Percentiles rank a stretch among this genome's conserved stretches.
Evolutionary conservation across 495 filamentous ascomycete species (phyloP).

Genomic region (Hyaloscypha finlandica): DNA sequence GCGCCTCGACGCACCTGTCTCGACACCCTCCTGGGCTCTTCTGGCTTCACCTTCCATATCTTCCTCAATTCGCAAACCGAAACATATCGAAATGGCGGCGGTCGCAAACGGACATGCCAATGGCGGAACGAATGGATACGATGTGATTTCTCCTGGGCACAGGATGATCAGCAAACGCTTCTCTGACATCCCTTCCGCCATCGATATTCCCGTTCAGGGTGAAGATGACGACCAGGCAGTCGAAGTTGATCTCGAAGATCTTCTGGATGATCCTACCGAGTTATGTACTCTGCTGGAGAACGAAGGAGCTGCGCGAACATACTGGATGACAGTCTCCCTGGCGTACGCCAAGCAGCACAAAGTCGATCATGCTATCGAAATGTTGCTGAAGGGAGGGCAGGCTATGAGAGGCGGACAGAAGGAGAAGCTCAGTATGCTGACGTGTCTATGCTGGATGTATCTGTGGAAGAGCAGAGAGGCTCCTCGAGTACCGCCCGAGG

Average conservation of each 20-base stretch:
- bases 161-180: constrained; percentile 59
- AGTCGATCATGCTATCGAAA: constrained; percentile 91
- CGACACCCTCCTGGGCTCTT: not conserved
- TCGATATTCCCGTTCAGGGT: constrained; percentile 87
- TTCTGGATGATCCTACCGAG: constrained; percentile 94
- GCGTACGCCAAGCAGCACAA: constrained; percentile 97
- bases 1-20: not conserved
- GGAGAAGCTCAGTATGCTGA: constrained; percentile 83
- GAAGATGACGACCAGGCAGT: constrained; percentile 79
- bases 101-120: constrained; percentile 56
- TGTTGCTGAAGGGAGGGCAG: constrained; percentile 78
- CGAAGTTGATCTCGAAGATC: constrained; percentile 86
- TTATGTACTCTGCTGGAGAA: constrained; percentile 92
- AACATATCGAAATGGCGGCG: constrained; percentile 49
- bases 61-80: not conserved
- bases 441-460: constrained; percentile 88
- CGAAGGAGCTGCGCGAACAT: constrained; percentile 80
- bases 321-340: constrained; percentile 94
- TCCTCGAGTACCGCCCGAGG: constrained; percentile 71
- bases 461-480: constrained; percentile 89
- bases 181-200: constrained; percentile 82
- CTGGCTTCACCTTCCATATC: not conserved
- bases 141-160: constrained; percentile 13
- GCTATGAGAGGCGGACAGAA: constrained; percentile 73
- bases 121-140: constrained; percentile 44